Evolutionary conservation across 805 yeast genomes (phyloP).

Genomic region (Starmerella apicola): DNA sequence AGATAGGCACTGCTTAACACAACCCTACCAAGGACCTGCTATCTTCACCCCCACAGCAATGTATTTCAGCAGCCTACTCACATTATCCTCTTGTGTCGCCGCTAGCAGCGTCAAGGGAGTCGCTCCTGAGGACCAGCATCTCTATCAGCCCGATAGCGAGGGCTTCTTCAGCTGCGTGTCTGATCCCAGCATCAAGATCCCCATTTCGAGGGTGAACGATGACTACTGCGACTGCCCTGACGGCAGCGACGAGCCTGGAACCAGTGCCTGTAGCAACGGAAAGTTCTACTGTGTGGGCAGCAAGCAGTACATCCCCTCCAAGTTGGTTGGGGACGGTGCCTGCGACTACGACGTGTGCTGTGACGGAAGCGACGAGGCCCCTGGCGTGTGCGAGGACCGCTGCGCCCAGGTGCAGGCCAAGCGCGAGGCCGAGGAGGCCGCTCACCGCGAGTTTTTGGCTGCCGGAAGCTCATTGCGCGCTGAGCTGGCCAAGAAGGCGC

Average conservation of each 20-base stretch:
- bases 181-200: constrained; percentile 52
- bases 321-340: constrained; percentile 72
- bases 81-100: background rate
- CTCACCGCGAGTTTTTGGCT: constrained; percentile 6
- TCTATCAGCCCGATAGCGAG: constrained; percentile 39
- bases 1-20: no score
- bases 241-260: constrained; percentile 95
- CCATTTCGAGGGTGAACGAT: constrained; percentile 61
- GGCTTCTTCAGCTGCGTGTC: constrained; percentile 59
- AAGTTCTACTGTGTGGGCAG: constrained; percentile 64
- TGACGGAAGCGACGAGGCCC: constrained; percentile 80
- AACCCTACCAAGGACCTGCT: no score
- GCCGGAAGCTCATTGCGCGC: constrained; percentile 31
- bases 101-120: constrained; percentile 17
- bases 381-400: constrained; percentile 40
- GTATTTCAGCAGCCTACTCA: no score
- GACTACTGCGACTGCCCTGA: constrained; percentile 95
- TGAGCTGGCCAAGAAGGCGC: constrained; percentile 25
- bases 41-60: no score
- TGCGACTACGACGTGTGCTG: constrained; percentile 87
- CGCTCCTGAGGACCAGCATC: constrained; percentile 16
- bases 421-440: constrained; percentile 24
- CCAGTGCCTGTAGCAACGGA: constrained; percentile 58
- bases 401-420: constrained; percentile 41
- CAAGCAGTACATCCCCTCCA: constrained; percentile 50